Base-by-base conservation (phyloP, 2,329 filamentous ascomycete species). In the Monilinia vaccinii-corymbosi region DNA sequence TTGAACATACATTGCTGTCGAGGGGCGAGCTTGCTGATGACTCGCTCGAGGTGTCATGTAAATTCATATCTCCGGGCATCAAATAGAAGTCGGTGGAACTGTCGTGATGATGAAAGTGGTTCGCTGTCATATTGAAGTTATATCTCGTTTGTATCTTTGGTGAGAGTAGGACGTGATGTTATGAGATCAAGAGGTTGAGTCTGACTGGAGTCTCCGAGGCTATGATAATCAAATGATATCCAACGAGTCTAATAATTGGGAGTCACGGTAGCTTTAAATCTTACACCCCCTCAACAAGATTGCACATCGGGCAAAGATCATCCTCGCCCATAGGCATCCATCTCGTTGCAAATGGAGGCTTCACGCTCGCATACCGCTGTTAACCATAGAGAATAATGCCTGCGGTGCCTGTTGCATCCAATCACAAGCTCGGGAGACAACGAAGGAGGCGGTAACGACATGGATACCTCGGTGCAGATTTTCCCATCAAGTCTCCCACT, bases 11-110 rank as follows among this genome's bases (percentile, higher is more conserved):
- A 62, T 70, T 67, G 53, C 61, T 66, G 53, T 69, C 70, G 49
- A 70, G 44, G 36, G 69, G 68, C 21, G 69, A 71, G 61, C 68
- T 70, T 46, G 68, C 68, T 6, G 69, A 70, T 42, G 68, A 70
- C 47, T 71, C 69, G 60, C 69, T 70, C 21, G 69, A 71, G 11
- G 68, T 71, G 2, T 71, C 70, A 51, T 70, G 70, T 48, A 71
- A 53, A 51, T 63, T 64, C 55, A 68, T 63, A 31, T 71, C 69
- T 31, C 66, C 61, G 10, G 65, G 53, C 44, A 65, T 60, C 45
- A 68, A 56, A 53, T 64, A 63, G 21, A 66, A 61, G 25, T 69
- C 65, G 16, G 50, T 50, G n/a, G 63, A 58, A 38, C 62, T 61
- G 51, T 64, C 64, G 28, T 58, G 59, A 47, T 67, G 69, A 25